Evolutionary conservation across 2,329 filamentous ascomycete species (phyloP), one percentile per base, ranked within the genome.

Genomic region (Aspergillus ruber): DNA sequence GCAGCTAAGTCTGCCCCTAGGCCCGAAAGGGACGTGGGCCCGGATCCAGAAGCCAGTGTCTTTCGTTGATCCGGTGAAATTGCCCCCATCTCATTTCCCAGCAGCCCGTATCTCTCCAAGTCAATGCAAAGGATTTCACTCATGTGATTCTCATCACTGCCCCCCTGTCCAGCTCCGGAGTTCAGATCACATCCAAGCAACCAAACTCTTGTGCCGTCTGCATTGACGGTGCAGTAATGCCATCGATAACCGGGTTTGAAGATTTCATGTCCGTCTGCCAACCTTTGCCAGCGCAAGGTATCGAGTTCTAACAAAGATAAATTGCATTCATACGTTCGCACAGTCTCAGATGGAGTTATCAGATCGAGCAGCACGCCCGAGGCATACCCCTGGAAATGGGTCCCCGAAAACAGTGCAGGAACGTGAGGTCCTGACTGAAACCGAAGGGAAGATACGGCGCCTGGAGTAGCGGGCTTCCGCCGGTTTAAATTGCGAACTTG

Each of bases 151-250:
- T 95, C 91, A 49, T 90, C 84, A 3, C 83, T 85, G 12, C 81
- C 78, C 1, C 80, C 84, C 13, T 84, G 74, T 35, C 85, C 85
- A 42, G 83, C 82, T 6, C 79, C 75, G 15, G 78, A 72, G 36
- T 95, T 89, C 3, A 87, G 85, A 2, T 87, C 87, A 60, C 90
- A 96, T 7, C 93, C 93, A n/a, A 98, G 78, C 20, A 98, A 76
- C 90, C 93, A 98, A 6, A 90, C 93, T 64, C 95, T 95, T 6
- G 93, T 96, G 5, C 91, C 91, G 59, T 95, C 88, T 51, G 93
- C 85, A 63, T 96, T 94, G 70, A 96, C 86, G 3, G 90, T 95
- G 66, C 93, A 97, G 65, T 98, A 98, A 67, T 97, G 91, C 93
- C 93, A 98, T 50, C 91, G 83, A 66, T 93, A 97, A n/a, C 86